phyloP scores from a whole-genome alignment of 2,329 filamentous ascomycete genomes.

The Fusarium marasasianum region DNA sequence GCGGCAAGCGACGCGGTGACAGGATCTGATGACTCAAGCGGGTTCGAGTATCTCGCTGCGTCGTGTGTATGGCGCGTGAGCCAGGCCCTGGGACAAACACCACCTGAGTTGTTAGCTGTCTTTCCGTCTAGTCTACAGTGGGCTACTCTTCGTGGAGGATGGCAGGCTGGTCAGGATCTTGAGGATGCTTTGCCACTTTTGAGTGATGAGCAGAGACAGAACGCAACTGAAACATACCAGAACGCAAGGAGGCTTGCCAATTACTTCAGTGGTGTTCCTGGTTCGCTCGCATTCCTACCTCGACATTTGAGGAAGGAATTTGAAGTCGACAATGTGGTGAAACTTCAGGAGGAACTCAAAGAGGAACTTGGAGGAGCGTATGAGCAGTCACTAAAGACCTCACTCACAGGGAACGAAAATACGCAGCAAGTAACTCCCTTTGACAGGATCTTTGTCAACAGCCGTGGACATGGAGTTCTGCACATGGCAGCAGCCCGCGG shows the following conservation, averaged over 20 bases:
- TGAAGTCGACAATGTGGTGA: background rate
- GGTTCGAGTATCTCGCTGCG: background rate
- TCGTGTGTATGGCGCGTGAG: background rate
- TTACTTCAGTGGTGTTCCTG: background rate
- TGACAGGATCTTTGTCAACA: background rate
- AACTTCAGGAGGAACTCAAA: background rate
- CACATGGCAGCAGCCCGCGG: background rate
- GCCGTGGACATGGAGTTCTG: background rate
- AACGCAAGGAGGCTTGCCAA: background rate
- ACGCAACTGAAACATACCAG: background rate
- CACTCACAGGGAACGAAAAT: accelerated
- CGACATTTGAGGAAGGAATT: background rate
- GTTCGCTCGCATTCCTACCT: background rate
- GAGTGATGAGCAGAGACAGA: background rate
- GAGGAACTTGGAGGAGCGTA: background rate
- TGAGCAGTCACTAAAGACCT: background rate
- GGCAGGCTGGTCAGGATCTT: background rate
- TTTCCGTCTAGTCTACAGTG: background rate
- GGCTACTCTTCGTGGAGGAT: background rate
- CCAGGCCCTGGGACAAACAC: background rate
- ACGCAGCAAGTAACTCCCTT: accelerated
- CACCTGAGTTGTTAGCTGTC: background rate
- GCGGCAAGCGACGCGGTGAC: background rate
- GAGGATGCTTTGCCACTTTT: background rate
- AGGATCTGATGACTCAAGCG: background rate